Base-by-base conservation (phyloP, 345 rosid genomes). In the Citrus medica region DNA sequence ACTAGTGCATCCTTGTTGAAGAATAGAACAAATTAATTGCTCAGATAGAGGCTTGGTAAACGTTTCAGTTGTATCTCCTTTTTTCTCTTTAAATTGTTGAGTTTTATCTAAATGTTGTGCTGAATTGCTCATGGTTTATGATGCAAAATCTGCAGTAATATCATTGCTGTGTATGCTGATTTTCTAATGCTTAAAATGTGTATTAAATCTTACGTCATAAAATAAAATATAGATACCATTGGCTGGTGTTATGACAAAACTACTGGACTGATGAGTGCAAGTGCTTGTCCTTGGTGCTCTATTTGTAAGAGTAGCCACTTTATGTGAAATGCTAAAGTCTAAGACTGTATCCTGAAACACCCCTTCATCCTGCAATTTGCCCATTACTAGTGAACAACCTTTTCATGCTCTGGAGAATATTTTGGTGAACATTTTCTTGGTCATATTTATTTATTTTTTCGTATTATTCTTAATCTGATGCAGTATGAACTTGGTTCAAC, bases 401-500 rank as follows among this genome's bases (percentile, higher is more conserved):
- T 42, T 61, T 27, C 67, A 8, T 51, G 61, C 61, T 28, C 38
- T 21, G 21, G 58, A 58, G 42, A 32, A 76, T 76, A 48, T 67
- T 33, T 17, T 69, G 42, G 22, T 69, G 59, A 69, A 27, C 59
- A 65, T 55, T 79, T 28, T 30, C 59, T 55, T 74, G 19, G 63
- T 67, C 16, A 3, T 71, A 51, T 9, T 48, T 42, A 42, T 42
- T 51, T 67, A 24, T 75, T 69, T 53, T 32, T 75, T 67, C 25
- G 38, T 70, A 27, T 61, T 46, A 62, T 73, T 32, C 78, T 66
- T 76, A 40, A 71, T 28, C 38, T 73, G 82, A 60, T 76, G 75
- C 85, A 89, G 90, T 85, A 76, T 69, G 76, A 75, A 80, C 73
- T 74, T 73, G 83, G 69, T 82, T 83, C 88, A 56, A 21, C 74